Evolutionary conservation across 805 yeast species (phyloP), one percentile per base, ranked within the genome.

Genomic region (Saccharomyces paradoxus): DNA sequence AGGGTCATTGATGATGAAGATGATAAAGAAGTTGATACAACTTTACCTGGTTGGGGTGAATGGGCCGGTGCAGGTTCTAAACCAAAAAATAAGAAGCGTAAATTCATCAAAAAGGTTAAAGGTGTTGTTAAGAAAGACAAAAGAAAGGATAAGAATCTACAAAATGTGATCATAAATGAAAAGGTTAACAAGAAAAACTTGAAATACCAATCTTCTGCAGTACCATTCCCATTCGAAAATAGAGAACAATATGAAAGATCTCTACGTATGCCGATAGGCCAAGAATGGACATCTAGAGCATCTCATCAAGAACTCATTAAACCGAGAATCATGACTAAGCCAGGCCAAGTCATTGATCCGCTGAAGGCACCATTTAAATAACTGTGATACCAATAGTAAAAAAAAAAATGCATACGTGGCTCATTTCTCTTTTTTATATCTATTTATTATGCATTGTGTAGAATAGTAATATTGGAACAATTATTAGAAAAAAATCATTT

Each of bases 11-110:
- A 74, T 48, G 90, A 86, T 49, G 97, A 92, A 69, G 97, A 83
- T 55, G 97, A 92, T 70, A 79, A 89, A 66, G 90, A 85, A 63
- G 84, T 86, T 55, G 96, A 91, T 67, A 73, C 86, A 50, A 86
- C 96, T 0, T 72, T 91, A 52, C 98, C 97, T 2, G 99, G 99
- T 1, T 94, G 98, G 97, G 98, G 98, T 50, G 87, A 86, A 48
- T 94, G 99, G 99, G 87, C 92, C 10, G 97, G 97, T 41, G 81
- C 80, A 9, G 77, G 78, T 22, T 66, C 71, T 13, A 71, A 67
- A 58, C 67, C 74, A 68, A 56, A 78, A 47, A 37, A 37, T 37
- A 68, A 79, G 66, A 82, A 81, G 67, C 80, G 81, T 66, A 86
- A 83, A 67, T 77, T 86, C 54, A 77, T 85, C 37, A 82, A 86